These are phyloP conservation scores for Eutrema heterophyllum DNA, from an alignment of 345 rosid genomes.

Conservation along the genomic window DNA sequence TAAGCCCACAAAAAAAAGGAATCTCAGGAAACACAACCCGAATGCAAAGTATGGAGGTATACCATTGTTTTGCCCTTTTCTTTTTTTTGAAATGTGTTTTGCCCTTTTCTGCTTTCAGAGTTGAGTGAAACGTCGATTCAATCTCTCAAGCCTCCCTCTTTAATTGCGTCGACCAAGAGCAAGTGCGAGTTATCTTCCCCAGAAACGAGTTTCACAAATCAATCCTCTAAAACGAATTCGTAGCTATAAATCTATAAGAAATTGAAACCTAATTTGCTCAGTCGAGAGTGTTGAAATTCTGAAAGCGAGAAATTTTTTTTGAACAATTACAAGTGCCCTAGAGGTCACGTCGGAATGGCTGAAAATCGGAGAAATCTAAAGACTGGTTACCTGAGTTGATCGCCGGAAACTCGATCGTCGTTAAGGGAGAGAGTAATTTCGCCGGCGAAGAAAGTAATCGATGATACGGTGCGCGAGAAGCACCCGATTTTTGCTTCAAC, in stretches of 20 bases:
- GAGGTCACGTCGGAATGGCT: neutral
- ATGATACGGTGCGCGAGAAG: constrained; percentile 34
- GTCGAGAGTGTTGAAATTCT: constrained; percentile 6
- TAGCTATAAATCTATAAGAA: neutral
- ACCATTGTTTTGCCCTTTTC: constrained; percentile 5
- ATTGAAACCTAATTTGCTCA: neutral
- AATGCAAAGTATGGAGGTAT: neutral
- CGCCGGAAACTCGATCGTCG: constrained; percentile 30
- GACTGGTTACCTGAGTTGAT: constrained; percentile 23
- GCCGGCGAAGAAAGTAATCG: constrained; percentile 14
- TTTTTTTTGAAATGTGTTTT: too few species aligned
- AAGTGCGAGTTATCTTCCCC: neutral
- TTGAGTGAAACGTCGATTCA: neutral
- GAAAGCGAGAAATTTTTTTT: neutral
- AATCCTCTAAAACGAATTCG: constrained; percentile 6
- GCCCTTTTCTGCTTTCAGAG: neutral
- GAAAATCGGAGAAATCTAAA: neutral
- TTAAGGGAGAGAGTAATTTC: neutral
- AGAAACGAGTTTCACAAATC: neutral
- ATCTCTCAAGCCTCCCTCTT: neutral
- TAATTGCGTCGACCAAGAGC: neutral
- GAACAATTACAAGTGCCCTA: neutral
- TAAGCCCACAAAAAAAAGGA: neutral
- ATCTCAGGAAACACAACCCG: constrained; percentile 15
- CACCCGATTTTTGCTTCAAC: constrained; percentile 38